Evolutionary conservation across 495 filamentous ascomycete genomes (phyloP).

Genomic region (Penicillium paxilli): DNA sequence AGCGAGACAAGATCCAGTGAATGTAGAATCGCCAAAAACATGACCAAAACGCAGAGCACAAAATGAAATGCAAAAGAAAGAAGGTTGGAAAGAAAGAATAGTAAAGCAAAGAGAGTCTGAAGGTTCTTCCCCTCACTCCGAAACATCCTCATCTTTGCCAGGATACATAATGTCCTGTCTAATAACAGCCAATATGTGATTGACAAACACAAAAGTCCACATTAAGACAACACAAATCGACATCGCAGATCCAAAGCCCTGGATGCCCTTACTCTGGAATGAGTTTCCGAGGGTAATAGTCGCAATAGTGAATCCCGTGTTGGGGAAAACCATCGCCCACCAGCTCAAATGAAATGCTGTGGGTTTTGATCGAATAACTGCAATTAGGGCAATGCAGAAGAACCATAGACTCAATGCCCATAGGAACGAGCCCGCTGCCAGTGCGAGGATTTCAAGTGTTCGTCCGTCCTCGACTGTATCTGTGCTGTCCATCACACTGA

Average conservation of each 20-base stretch:
- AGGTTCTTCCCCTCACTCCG: too few relatives aligned
- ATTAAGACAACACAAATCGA: slow-evolving; percentile 55
- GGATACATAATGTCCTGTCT: slow-evolving; percentile 58
- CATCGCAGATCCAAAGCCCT: slow-evolving; percentile 39
- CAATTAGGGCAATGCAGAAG: slow-evolving; percentile 59
- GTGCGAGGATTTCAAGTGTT: slow-evolving; percentile 48
- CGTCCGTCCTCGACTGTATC: slow-evolving; percentile 30
- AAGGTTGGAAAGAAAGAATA: too few relatives aligned
- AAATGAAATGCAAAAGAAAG: too few relatives aligned
- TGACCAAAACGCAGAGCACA: too few relatives aligned
- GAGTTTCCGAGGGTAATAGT: slow-evolving; percentile 46
- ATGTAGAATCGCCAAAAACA: too few relatives aligned
- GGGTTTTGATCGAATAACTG: slow-evolving; percentile 54
- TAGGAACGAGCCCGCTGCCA: slow-evolving; percentile 58
- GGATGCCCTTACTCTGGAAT: slow-evolving; percentile 38
- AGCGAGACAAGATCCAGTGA: too few relatives aligned
- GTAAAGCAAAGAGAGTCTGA: too few relatives aligned
- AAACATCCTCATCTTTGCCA: slow-evolving; percentile 62
- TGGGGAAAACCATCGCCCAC: slow-evolving; percentile 55
- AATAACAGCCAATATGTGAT: slow-evolving; percentile 54
- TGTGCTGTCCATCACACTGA: slow-evolving; percentile 29
- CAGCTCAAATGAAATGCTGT: slow-evolving; percentile 47
- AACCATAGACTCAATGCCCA: slow-evolving; percentile 75
- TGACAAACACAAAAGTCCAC: slow-evolving; percentile 57
- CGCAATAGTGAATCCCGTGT: slow-evolving; percentile 47